Conservation (phyloP, 495 filamentous ascomycete species). For the Daldinia decipiens region DNA sequence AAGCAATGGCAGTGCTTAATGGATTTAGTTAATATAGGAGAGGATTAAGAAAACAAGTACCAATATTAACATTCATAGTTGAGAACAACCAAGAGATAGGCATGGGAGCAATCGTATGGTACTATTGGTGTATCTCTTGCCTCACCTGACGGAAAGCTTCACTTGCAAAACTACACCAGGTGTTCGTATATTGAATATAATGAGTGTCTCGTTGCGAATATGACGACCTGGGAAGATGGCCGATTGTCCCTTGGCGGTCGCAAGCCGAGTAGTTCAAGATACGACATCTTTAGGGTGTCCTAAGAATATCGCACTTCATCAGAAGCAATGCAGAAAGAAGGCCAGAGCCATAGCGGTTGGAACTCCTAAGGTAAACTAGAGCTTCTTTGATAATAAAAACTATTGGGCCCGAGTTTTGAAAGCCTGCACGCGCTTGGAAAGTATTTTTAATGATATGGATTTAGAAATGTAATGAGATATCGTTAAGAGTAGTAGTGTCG, state of each 20-base stretch:
- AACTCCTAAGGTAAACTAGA: no score
- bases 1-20: background rate
- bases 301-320: background rate
- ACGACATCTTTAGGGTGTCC: background rate
- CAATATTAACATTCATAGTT: no score
- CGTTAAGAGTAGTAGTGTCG: no score
- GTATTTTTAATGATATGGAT: no score
- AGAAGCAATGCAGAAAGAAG: background rate
- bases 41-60: background rate
- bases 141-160: background rate
- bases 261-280: background rate
- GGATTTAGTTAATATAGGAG: background rate
- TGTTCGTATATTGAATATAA: background rate
- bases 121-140: background rate
- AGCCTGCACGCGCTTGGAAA: no score
- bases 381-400: no score
- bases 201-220: no score
- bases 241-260: background rate
- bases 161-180: background rate
- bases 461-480: no score
- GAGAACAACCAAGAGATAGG: no score
- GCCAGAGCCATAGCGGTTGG: no score
- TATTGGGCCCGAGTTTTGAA: no score
- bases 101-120: no score
- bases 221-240: background rate